Conservation (phyloP, 2,329 filamentous ascomycete species). For the Aspergillus sojae region DNA sequence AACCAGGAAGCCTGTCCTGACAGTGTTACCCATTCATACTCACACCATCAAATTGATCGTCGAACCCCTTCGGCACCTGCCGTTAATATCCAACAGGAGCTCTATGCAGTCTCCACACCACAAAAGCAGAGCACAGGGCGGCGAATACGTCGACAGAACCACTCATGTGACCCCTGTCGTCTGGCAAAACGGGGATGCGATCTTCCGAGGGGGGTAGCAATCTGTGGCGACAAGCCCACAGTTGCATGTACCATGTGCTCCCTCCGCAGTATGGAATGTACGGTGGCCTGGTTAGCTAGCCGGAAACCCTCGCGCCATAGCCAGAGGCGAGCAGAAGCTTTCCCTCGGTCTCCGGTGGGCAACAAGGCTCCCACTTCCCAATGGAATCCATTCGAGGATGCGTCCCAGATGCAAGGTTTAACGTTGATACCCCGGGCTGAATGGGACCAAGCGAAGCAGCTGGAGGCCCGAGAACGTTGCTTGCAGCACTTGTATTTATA, state of each 20-base stretch:
- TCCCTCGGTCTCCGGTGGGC: neutral
- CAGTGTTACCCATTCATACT: too few relatives aligned
- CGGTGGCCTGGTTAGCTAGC: slow-evolving; percentile 6
- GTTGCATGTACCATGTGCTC: neutral
- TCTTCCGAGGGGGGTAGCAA: neutral
- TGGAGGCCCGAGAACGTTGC: neutral
- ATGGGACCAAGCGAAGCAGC: neutral
- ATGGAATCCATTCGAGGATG: neutral
- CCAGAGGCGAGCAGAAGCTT: neutral
- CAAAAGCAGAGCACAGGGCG: neutral
- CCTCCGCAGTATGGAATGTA: slow-evolving; percentile 3
- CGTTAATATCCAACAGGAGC: too few relatives aligned
- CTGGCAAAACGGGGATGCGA: slow-evolving; percentile 7
- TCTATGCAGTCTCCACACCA: too few relatives aligned
- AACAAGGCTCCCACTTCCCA: neutral
- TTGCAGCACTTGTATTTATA: slow-evolving; percentile 16
- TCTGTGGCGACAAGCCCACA: neutral
- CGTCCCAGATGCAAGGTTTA: neutral
- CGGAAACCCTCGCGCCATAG: neutral
- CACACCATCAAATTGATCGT: too few relatives aligned
- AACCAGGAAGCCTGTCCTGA: too few relatives aligned
- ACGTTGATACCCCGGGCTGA: neutral
- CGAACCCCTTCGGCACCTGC: too few relatives aligned
- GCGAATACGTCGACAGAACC: slow-evolving; percentile 1
- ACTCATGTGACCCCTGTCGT: slow-evolving; percentile 7